phyloP scores from a whole-genome alignment of 805 yeast species.

The Lachancea cidri region DNA sequence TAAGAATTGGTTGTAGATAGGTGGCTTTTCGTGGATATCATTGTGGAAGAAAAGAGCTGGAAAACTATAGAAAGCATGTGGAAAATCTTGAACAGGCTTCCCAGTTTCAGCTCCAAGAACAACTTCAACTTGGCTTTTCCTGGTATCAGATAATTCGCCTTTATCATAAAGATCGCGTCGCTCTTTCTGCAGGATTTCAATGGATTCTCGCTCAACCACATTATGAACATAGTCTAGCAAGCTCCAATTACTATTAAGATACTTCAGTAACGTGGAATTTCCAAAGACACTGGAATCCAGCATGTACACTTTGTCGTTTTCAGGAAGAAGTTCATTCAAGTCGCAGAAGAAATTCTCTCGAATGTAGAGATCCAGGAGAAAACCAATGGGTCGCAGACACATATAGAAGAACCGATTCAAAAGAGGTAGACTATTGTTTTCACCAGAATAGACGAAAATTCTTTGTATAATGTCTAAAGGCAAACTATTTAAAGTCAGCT shows the following conservation, averaged over 20 bases:
- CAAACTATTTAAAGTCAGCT: conserved; percentile 4
- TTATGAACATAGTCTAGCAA: conserved; percentile 7
- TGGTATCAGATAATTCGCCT: background rate
- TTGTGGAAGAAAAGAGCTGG: conserved; percentile 15
- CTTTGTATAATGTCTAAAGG: conserved; percentile 18
- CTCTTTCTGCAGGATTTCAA: background rate
- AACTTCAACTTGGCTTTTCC: background rate
- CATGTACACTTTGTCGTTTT: background rate
- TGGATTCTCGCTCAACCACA: background rate
- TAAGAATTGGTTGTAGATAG: conserved; percentile 11
- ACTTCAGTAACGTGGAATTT: conserved; percentile 5
- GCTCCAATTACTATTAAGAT: conserved; percentile 7
- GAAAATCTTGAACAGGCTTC: conserved; percentile 15
- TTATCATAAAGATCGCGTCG: conserved; percentile 3
- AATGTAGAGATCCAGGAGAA: conserved; percentile 10
- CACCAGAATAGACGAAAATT: conserved; percentile 13
- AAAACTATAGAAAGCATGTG: conserved; percentile 14
- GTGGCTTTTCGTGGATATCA: conserved; percentile 6
- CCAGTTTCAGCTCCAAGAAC: background rate
- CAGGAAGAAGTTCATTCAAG: conserved; percentile 1
- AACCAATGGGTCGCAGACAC: conserved; percentile 15
- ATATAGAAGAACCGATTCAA: conserved; percentile 17
- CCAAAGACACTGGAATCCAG: conserved; percentile 10
- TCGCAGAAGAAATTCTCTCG: conserved; percentile 7
- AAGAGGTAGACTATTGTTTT: conserved; percentile 11